Conservation (phyloP, 768 basidiomycete genomes). For the Coprinopsis sp. region DNA sequence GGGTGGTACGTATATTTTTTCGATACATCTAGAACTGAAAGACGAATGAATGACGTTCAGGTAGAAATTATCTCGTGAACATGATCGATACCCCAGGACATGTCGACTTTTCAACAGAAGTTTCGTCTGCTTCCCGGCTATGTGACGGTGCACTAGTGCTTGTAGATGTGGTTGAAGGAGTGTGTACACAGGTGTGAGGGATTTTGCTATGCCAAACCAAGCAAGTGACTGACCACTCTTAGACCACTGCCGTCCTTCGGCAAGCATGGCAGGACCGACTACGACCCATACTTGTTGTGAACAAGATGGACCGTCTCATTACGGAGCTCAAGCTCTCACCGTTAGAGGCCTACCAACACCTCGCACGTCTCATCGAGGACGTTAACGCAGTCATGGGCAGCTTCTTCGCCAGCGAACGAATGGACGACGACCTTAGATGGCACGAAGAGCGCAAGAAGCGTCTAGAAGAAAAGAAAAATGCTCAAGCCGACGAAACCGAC, state of each 20-base stretch:
- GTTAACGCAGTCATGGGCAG: conserved; percentile 98
- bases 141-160: conserved; percentile 95
- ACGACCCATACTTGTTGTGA: conserved; percentile 90
- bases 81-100: conserved; percentile 99
- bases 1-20: conserved; percentile 47
- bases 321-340: conserved; percentile 91
- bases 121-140: conserved; percentile 87
- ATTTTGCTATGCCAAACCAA: too few relatives aligned
- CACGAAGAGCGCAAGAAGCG: conserved; percentile 86
- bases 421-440: conserved; percentile 96
- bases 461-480: conserved; percentile 70
- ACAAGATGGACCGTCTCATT: conserved; percentile 92
- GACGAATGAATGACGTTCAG: conserved; percentile 28
- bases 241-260: conserved; percentile 93
- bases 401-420: conserved; percentile 91
- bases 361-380: conserved; percentile 90
- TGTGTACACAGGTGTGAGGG: conserved; percentile 84
- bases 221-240: conserved; percentile 2
- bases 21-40: conserved; percentile 1
- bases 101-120: conserved; percentile 97
- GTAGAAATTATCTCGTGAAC: conserved; percentile 80
- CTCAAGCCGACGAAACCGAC: conserved; percentile 60
- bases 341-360: conserved; percentile 89
- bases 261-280: conserved; percentile 92
- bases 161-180: conserved; percentile 96